phyloP scores from a whole-genome alignment of 805 yeast genomes.

The Metschnikowia santaceciliae region DNA sequence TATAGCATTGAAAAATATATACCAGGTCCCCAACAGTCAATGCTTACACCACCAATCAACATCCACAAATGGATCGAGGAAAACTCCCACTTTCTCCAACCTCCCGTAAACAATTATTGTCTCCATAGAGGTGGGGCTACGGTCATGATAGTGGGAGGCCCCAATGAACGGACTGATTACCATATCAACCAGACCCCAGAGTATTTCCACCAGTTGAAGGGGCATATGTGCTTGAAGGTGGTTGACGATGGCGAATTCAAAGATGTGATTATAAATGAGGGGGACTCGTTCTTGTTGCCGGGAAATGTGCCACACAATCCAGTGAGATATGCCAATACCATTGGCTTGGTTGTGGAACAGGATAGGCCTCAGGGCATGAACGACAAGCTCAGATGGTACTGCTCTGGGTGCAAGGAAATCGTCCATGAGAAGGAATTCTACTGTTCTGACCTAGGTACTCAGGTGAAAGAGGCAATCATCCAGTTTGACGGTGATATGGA shows the following conservation, averaged over 20 bases:
- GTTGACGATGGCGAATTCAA: slow-evolving; percentile 68
- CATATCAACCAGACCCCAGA: slow-evolving; percentile 94
- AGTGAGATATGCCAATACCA: slow-evolving; percentile 76
- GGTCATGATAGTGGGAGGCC: slow-evolving; percentile 95
- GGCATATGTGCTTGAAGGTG: slow-evolving; percentile 77
- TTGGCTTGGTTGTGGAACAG: slow-evolving; percentile 90
- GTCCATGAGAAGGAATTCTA: slow-evolving; percentile 70
- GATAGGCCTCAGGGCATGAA: slow-evolving; percentile 71
- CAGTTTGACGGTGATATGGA: slow-evolving; percentile 59
- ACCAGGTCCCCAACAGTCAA: slow-evolving; percentile 12
- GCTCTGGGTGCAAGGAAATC: slow-evolving; percentile 59
- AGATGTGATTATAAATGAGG: slow-evolving; percentile 74
- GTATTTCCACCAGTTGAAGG: slow-evolving; percentile 85
- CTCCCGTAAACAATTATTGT: slow-evolving; percentile 90
- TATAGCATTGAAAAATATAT: neutral
- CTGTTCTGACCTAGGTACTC: slow-evolving; percentile 82
- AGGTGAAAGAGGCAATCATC: slow-evolving; percentile 77
- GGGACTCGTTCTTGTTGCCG: slow-evolving; percentile 85
- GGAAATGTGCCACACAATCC: slow-evolving; percentile 88
- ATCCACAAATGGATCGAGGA: slow-evolving; percentile 77
- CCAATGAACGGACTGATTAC: slow-evolving; percentile 89
- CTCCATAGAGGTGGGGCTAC: slow-evolving; percentile 90
- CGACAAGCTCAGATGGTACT: slow-evolving; percentile 87
- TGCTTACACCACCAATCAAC: slow-evolving; percentile 69
- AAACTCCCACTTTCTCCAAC: slow-evolving; percentile 70